phyloP scores from a whole-genome alignment of 2,329 filamentous ascomycete species.

The Metarhizium brunneum region DNA sequence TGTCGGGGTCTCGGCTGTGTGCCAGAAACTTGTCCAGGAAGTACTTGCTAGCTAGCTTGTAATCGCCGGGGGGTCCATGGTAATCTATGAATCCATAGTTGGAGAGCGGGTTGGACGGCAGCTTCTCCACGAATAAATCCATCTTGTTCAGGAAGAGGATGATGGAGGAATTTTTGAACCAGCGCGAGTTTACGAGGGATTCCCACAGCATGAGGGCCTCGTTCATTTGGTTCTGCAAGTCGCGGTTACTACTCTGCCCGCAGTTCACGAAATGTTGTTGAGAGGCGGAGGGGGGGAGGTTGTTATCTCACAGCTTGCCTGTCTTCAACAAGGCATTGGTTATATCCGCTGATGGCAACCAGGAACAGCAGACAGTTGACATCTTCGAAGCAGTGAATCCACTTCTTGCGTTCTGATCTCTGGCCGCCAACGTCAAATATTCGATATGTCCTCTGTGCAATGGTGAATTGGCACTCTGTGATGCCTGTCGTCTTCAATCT shows the following conservation, averaged over 20 bases:
- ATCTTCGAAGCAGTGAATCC: constrained; percentile 97
- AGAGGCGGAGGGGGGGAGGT: not conserved
- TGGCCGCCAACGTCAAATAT: constrained; percentile 98
- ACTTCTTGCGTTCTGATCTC: constrained; percentile 95
- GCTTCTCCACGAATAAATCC: constrained; percentile 73
- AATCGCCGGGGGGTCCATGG: constrained; percentile 59
- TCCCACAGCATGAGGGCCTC: constrained; percentile 82
- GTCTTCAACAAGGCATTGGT: constrained; percentile 92
- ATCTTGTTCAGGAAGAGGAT: constrained; percentile 86
- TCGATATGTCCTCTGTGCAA: constrained; percentile 85
- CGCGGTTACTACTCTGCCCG: no score
- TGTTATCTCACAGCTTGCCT: constrained; percentile 20
- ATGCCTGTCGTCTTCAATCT: constrained; percentile 98
- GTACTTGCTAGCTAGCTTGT: constrained; percentile 68
- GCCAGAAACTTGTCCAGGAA: constrained; percentile 75
- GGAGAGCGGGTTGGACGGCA: constrained; percentile 59
- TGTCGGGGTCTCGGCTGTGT: constrained; percentile 59
- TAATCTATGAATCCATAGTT: constrained; percentile 73
- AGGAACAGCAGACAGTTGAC: constrained; percentile 89
- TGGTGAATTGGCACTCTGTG: constrained; percentile 92
- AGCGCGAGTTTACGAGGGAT: constrained; percentile 76
- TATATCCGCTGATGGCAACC: constrained; percentile 91
- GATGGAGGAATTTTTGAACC: constrained; percentile 73
- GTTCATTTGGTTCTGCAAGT: constrained; percentile 74
- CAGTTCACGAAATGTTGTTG: no score